Percentiles rank a stretch among this genome's conserved stretches.
These are phyloP conservation scores for Sesbania bispinosa DNA, from an alignment of 306 rosid species.

Conservation along the genomic window DNA sequence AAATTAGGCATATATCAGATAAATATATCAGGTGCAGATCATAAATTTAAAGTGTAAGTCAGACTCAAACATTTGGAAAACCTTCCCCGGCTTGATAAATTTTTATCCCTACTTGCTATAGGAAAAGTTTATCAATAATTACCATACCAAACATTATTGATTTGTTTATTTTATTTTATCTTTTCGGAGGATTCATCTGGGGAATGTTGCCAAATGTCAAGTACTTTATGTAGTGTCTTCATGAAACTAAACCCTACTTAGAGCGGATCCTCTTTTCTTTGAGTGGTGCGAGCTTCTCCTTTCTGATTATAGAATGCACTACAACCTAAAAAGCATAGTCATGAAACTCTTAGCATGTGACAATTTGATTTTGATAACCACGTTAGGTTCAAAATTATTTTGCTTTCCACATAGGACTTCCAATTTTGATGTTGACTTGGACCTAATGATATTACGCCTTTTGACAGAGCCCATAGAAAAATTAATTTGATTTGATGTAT, in stretches of 20 bases:
- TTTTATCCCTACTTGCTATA: too few relatives aligned
- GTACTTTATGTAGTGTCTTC: neutral
- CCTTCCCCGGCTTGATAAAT: too few relatives aligned
- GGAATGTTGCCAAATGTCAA: slow-evolving; percentile 3
- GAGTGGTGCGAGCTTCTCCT: slow-evolving; percentile 12
- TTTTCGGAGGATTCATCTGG: neutral
- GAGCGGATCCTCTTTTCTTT: neutral
- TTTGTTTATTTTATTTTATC: neutral
- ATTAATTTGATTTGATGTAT: slow-evolving; percentile 8
- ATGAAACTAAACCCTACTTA: slow-evolving; percentile 11
- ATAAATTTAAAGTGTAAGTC: too few relatives aligned
- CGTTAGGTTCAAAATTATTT: slow-evolving; percentile 11
- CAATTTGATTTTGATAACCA: slow-evolving; percentile 1
- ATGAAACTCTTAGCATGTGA: slow-evolving; percentile 17
- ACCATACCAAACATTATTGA: neutral
- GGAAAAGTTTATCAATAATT: neutral
- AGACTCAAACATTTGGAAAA: too few relatives aligned
- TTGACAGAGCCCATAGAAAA: slow-evolving; percentile 3
- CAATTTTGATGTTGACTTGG: slow-evolving; percentile 40
- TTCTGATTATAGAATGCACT: slow-evolving; percentile 31
- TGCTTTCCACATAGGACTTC: slow-evolving; percentile 39
- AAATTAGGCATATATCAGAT: too few relatives aligned
- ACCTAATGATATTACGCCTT: slow-evolving; percentile 36
- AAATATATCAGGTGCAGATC: too few relatives aligned
- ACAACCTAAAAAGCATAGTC: slow-evolving; percentile 3